A percentile compares a stretch with the other conserved stretches of the same genome.
Conservation (phyloP, 169 alveolate genomes). For the Pseudocohnilembus persalinus region DNA sequence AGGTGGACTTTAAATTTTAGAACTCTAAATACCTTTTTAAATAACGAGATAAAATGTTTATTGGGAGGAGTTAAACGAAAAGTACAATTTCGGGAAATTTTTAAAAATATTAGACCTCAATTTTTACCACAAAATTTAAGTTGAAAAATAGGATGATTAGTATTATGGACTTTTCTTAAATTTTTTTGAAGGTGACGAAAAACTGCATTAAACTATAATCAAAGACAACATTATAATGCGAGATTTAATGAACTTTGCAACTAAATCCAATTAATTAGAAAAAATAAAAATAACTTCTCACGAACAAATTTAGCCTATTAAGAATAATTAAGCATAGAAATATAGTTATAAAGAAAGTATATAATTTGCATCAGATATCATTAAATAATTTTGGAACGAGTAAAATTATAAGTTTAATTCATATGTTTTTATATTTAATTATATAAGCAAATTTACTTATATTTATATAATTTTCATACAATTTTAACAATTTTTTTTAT, state of each 20-base stretch:
- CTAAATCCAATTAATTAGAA: neutral
- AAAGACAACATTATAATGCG: neutral
- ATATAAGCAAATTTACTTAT: too few relatives aligned
- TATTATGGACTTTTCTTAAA: neutral
- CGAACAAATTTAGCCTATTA: neutral
- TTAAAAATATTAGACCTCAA: neutral
- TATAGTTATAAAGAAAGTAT: neutral
- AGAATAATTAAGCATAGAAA: neutral
- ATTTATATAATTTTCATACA: too few relatives aligned
- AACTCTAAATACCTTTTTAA: neutral
- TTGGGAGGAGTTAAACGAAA: too few relatives aligned
- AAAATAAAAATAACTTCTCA: neutral
- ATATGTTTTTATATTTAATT: too few relatives aligned
- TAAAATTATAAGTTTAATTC: too few relatives aligned
- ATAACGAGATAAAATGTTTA: too few relatives aligned
- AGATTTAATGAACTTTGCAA: neutral
- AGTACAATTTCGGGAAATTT: neutral
- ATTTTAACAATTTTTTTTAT: too few relatives aligned
- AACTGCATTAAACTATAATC: neutral
- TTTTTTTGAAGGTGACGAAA: neutral
- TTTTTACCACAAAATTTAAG: too few relatives aligned
- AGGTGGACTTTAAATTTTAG: neutral
- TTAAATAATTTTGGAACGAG: neutral
- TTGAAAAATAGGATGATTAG: neutral
- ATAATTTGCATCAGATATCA: neutral